These are phyloP conservation scores for Triangularia verruculosa DNA, from an alignment of 2,329 filamentous ascomycete species.

Conservation along the genomic window DNA sequence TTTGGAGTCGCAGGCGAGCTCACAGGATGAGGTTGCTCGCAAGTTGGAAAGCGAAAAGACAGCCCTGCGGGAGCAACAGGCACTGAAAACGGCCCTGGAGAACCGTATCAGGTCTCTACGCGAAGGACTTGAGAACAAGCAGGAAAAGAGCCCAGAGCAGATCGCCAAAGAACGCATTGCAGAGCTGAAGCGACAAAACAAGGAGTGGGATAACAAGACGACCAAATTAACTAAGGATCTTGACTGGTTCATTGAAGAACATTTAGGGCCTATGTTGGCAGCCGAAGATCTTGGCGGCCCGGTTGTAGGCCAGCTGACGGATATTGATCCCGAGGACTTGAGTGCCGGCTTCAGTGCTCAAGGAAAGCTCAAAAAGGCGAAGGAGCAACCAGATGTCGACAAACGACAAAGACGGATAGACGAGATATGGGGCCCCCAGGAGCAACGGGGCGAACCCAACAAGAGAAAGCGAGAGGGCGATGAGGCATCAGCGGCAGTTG, in stretches of 20 bases:
- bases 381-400: slow-evolving; percentile 43
- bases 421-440: slow-evolving; percentile 55
- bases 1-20: slow-evolving; percentile 44
- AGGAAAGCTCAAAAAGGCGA: slow-evolving; percentile 53
- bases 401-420: slow-evolving; percentile 60
- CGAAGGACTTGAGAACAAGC: slow-evolving; percentile 53
- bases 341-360: slow-evolving; percentile 59
- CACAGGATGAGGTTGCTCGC: slow-evolving; percentile 43
- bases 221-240: slow-evolving; percentile 60
- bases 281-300: slow-evolving; percentile 82
- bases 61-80: slow-evolving; percentile 52
- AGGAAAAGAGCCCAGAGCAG: slow-evolving; percentile 58
- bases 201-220: slow-evolving; percentile 59
- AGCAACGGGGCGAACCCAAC: slow-evolving; percentile 25
- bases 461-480: slow-evolving; percentile 34
- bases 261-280: slow-evolving; percentile 72
- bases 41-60: slow-evolving; percentile 51
- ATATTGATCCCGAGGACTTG: slow-evolving; percentile 59
- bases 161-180: slow-evolving; percentile 60
- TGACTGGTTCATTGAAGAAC: slow-evolving; percentile 66
- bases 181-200: slow-evolving; percentile 58
- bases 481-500: slow-evolving; percentile 49
- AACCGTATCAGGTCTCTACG: slow-evolving; percentile 59
- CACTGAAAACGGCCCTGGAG: slow-evolving; percentile 52
- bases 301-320: slow-evolving; percentile 71